These are phyloP conservation scores for Skeletonema tropicum DNA, from an alignment of 108 stramenopile species.

Conservation along the genomic window DNA sequence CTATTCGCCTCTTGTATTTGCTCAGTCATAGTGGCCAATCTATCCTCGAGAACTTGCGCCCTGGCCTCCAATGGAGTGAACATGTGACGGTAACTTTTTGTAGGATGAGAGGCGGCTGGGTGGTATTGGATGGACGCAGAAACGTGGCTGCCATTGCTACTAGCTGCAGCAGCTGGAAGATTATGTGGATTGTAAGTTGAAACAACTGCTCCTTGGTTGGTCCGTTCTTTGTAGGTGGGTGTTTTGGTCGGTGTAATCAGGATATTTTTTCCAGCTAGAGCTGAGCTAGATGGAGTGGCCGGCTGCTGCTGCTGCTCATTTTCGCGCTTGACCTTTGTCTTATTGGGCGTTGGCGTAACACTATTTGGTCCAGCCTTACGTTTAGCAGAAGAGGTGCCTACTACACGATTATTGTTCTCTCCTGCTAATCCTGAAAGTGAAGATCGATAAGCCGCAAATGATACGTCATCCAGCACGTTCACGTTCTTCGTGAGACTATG, in stretches of 20 bases:
- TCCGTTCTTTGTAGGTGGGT: conserved; percentile 60
- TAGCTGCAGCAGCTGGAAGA: conserved; percentile 3
- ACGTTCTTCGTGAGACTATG: conserved; percentile 67
- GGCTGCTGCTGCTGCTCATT: not conserved
- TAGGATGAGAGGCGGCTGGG: conserved; percentile 42
- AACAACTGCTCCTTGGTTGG: conserved; percentile 56
- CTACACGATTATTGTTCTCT: conserved; percentile 11
- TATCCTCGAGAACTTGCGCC: conserved; percentile 73
- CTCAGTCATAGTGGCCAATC: conserved; percentile 63
- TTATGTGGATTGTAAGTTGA: conserved; percentile 47
- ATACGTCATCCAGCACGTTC: conserved; percentile 49
- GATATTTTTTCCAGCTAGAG: conserved; percentile 3
- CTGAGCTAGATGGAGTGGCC: not conserved
- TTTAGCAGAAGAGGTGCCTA: conserved; percentile 4
- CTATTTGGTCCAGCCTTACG: not conserved
- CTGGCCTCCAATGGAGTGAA: conserved; percentile 90
- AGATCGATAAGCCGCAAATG: conserved; percentile 55
- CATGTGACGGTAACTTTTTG: conserved; percentile 86
- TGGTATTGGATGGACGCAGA: conserved; percentile 20
- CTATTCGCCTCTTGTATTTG: conserved; percentile 55
- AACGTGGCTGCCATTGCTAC: conserved; percentile 10
- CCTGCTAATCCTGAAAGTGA: conserved; percentile 33
- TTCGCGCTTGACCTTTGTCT: not conserved
- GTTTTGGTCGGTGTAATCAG: conserved; percentile 3
- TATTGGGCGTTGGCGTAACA: not conserved